Evolutionary conservation across 2,329 filamentous ascomycete genomes (phyloP).

Genomic region (Fusarium sp.): DNA sequence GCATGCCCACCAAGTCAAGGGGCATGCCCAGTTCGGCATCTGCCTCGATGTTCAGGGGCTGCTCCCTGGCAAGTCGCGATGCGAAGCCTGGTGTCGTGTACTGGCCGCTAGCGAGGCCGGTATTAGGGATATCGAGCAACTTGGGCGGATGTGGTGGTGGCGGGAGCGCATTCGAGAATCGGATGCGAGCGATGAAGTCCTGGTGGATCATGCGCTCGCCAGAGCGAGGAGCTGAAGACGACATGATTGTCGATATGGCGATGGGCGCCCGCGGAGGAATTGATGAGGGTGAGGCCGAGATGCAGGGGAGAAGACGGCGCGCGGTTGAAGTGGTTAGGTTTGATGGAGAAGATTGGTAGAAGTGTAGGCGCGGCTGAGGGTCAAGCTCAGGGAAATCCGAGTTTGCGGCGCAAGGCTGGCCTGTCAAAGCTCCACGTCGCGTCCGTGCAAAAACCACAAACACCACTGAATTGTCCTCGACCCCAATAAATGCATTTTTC

Average conservation of each 20-base stretch:
- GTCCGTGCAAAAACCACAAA: background rate
- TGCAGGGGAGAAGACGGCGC: background rate
- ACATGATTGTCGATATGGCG: constrained; percentile 39
- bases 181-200: constrained; percentile 96
- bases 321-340: constrained; percentile 26
- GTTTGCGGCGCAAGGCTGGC: constrained; percentile 47
- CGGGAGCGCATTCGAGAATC: constrained; percentile 96
- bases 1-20: constrained; percentile 94
- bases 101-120: constrained; percentile 86
- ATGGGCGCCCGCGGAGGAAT: constrained; percentile 22
- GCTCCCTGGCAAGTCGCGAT: constrained; percentile 88
- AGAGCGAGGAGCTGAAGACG: constrained; percentile 52
- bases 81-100: constrained; percentile 94
- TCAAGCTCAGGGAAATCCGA: constrained; percentile 40
- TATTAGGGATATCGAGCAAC: constrained; percentile 96
- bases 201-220: constrained; percentile 82
- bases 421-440: constrained; percentile 35
- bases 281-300: constrained; percentile 11
- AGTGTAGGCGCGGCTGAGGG: constrained; percentile 43
- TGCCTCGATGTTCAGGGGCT: constrained; percentile 95
- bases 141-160: constrained; percentile 96
- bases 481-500: background rate
- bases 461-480: background rate
- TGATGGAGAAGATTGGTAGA: constrained; percentile 24
- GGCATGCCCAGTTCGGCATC: constrained; percentile 99